Conservation (phyloP, 140 eudicot species). For the Stevia rebaudiana region DNA sequence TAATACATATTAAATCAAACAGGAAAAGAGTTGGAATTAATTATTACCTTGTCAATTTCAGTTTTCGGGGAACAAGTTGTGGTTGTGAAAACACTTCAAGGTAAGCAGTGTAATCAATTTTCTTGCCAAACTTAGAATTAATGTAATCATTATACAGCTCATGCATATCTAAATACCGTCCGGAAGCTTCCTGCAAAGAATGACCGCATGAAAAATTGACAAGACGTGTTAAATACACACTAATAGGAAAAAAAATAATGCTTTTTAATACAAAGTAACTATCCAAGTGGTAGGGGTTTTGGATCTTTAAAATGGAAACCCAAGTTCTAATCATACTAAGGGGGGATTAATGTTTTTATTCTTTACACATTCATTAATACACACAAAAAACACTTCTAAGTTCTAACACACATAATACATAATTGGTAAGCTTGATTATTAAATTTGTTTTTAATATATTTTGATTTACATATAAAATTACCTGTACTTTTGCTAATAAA, state of each 20-base stretch:
- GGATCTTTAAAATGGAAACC: no score
- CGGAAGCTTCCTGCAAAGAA: slow-evolving; percentile 75
- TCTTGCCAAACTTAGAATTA: slow-evolving; percentile 82
- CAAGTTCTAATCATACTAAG: no score
- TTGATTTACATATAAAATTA: no score
- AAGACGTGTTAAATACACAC: neutral
- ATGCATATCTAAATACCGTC: slow-evolving; percentile 87
- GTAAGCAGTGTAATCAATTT: slow-evolving; percentile 68
- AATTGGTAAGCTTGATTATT: no score
- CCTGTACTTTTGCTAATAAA: no score
- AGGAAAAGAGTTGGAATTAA: neutral
- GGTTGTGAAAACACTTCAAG: slow-evolving; percentile 70
- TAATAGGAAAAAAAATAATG: neutral
- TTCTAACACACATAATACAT: no score
- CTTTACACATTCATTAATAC: no score
- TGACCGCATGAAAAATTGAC: neutral
- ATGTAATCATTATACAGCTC: slow-evolving; percentile 73
- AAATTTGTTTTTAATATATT: no score
- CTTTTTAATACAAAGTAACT: no score
- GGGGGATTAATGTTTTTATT: no score
- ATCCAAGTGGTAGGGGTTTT: no score
- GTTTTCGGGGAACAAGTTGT: slow-evolving; percentile 57
- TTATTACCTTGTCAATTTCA: slow-evolving; percentile 64
- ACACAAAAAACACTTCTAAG: no score
- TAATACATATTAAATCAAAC: neutral